Conservation (phyloP, 495 filamentous ascomycete species). For the Aspergillus heteromorphus region DNA sequence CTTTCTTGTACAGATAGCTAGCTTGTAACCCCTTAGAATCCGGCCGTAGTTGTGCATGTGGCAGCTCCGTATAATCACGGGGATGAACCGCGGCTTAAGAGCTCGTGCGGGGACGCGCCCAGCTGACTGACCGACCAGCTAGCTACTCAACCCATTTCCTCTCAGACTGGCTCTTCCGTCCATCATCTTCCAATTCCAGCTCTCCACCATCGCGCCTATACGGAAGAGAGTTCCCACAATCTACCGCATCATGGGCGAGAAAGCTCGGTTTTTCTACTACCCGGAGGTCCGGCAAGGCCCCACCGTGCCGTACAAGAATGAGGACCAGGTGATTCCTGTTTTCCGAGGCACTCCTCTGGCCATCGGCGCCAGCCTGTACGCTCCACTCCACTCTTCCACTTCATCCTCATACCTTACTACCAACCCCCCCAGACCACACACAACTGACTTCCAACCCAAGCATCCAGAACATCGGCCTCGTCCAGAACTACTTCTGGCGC, state of each 20-base stretch:
- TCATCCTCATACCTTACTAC: neutral
- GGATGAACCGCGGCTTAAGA: no score
- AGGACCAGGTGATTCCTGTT: slow-evolving; percentile 47
- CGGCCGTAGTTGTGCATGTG: no score
- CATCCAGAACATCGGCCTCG: slow-evolving; percentile 46
- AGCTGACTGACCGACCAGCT: neutral
- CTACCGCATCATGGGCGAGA: slow-evolving; percentile 18
- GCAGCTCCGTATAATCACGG: neutral
- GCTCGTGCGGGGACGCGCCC: no score
- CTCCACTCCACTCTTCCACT: neutral
- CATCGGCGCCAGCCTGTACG: slow-evolving; percentile 48
- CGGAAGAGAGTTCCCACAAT: neutral
- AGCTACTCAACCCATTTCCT: no score
- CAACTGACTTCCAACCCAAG: slow-evolving; percentile 25
- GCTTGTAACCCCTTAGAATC: no score
- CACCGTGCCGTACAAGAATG: slow-evolving; percentile 41
- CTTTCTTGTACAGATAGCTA: neutral
- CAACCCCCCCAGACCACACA: neutral
- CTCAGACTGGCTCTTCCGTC: neutral
- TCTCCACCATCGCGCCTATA: neutral
- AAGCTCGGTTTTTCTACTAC: slow-evolving; percentile 36
- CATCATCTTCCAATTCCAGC: neutral
- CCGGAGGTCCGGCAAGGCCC: slow-evolving; percentile 41
- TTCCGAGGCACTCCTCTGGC: slow-evolving; percentile 46
- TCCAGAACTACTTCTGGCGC: slow-evolving; percentile 61